A percentile compares a stretch with the other conserved stretches of the same genome.
phyloP scores from a whole-genome alignment of 176 grass and related monocot species.

The Dactylis glomerata region DNA sequence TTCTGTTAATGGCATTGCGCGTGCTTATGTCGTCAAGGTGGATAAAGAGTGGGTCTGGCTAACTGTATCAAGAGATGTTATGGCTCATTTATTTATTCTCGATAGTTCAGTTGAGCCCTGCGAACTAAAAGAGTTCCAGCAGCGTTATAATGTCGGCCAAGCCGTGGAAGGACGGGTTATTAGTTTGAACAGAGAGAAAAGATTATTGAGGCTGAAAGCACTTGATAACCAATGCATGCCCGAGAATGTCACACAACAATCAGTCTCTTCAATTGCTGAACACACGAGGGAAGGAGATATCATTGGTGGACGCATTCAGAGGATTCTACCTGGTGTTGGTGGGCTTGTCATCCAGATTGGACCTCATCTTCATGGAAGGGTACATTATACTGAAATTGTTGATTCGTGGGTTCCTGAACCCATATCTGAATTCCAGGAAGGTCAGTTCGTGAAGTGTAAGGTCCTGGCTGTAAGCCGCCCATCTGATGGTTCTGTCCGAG shows the following conservation, averaged over 20 bases:
- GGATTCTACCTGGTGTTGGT: slow-evolving; percentile 83
- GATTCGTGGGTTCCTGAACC: slow-evolving; percentile 76
- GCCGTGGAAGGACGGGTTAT: slow-evolving; percentile 59
- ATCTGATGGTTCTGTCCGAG: slow-evolving; percentile 66
- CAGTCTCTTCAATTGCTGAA: slow-evolving; percentile 27
- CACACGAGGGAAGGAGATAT: slow-evolving; percentile 74
- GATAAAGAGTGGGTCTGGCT: slow-evolving; percentile 84
- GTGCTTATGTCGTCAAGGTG: slow-evolving; percentile 80
- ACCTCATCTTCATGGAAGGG: slow-evolving; percentile 89
- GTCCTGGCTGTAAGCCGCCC: slow-evolving; percentile 62
- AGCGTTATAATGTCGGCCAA: slow-evolving; percentile 67
- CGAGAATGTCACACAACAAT: slow-evolving; percentile 23
- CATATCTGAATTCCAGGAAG: slow-evolving; percentile 64
- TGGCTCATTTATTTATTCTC: slow-evolving; percentile 86
- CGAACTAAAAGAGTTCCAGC: slow-evolving; percentile 72
- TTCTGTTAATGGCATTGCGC: slow-evolving; percentile 39
- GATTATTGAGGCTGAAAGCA: slow-evolving; percentile 63
- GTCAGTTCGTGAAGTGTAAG: slow-evolving; percentile 95
- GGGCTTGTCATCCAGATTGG: slow-evolving; percentile 85
- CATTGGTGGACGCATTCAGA: slow-evolving; percentile 81
- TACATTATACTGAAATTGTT: slow-evolving; percentile 90
- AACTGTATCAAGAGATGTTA: slow-evolving; percentile 75
- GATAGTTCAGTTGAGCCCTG: slow-evolving; percentile 76
- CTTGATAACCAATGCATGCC: slow-evolving; percentile 23
- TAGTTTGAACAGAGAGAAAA: slow-evolving; percentile 69